Evolutionary conservation across 129 eudicot genomes (phyloP).

Genomic region (carrot (Daucus carota)): DH1_v3.0 NC_030381.2:54592001-54592500

Average conservation of each 20-base stretch:
- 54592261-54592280: not conserved
- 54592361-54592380: constrained; percentile 92
- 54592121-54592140: not conserved
- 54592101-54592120: constrained; percentile 4
- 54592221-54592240: not conserved
- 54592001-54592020: not conserved
- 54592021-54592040: not conserved
- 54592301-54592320: constrained; percentile 1
- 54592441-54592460: constrained; percentile 73
- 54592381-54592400: constrained; percentile 78
- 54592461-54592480: constrained; percentile 49
- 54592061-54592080: not conserved
- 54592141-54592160: not conserved
- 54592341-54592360: constrained; percentile 89
- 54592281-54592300: not conserved
- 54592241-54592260: not conserved
- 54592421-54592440: constrained; percentile 95
- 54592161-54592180: not conserved
- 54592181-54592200: not conserved
- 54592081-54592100: not conserved
- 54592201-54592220: not conserved
- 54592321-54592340: constrained; percentile 38
- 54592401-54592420: constrained; percentile 88
- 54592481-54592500: constrained; percentile 88
- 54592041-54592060: not conserved